Evolutionary conservation across 495 filamentous ascomycete species (phyloP).

Genomic region (Xylaria sp.): DNA sequence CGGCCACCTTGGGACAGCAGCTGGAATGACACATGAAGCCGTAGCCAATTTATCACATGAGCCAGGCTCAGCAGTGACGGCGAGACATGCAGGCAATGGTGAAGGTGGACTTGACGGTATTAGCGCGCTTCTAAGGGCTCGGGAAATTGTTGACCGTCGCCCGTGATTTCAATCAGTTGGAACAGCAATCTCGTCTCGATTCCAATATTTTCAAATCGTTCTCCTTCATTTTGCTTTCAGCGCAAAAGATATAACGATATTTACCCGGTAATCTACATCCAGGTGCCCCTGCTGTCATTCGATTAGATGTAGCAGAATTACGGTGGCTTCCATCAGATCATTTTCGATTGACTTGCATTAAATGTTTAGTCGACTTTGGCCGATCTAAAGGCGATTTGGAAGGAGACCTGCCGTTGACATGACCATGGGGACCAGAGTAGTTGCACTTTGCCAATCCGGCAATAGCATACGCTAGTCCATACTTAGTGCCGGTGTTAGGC

Average conservation of each 20-base stretch:
- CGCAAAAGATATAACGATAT: not conserved
- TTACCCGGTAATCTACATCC: not conserved
- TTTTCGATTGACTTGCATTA: not conserved
- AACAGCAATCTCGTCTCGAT: not conserved
- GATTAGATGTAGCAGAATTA: not conserved
- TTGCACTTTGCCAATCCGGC: not conserved
- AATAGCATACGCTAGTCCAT: not conserved
- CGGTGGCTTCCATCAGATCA: not conserved
- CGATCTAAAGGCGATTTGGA: not conserved
- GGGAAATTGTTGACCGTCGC: conserved; percentile 61
- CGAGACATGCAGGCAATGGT: conserved; percentile 13
- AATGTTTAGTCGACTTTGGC: not conserved
- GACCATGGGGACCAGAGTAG: not conserved
- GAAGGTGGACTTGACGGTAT: conserved; percentile 53
- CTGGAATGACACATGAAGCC: not conserved
- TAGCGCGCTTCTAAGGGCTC: conserved; percentile 60
- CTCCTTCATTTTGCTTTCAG: not conserved
- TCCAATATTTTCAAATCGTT: not conserved
- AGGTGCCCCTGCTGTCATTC: not conserved
- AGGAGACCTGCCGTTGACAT: not conserved
- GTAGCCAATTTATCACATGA: conserved; percentile 1
- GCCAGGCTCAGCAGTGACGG: conserved; percentile 1
- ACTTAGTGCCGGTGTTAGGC: not conserved
- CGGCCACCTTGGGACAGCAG: not conserved
- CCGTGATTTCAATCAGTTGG: conserved; percentile 13